Percentiles rank a stretch among this genome's conserved stretches.
Evolutionary conservation across 257 asterid genomes (phyloP).

Genomic region (Ballota nigra): DNA sequence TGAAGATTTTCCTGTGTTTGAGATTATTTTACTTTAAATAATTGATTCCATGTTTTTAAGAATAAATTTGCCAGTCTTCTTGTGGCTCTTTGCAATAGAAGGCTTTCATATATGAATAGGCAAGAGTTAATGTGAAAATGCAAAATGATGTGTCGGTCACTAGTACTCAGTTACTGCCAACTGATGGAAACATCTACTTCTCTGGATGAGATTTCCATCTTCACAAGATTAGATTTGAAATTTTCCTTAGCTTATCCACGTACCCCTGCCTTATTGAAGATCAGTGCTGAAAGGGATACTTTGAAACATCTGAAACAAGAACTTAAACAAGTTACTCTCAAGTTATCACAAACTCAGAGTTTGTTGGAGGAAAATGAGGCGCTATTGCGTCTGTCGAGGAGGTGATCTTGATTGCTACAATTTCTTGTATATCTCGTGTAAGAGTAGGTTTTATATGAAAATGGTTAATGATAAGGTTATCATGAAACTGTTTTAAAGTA

Average conservation of each 20-base stretch:
- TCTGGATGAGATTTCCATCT: conserved; percentile 10
- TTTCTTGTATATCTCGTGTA: conserved; percentile 21
- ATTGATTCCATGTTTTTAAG: not conserved
- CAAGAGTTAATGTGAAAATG: not conserved
- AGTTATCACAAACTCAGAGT: conserved; percentile 67
- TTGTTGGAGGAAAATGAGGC: conserved; percentile 76
- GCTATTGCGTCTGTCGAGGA: conserved; percentile 45
- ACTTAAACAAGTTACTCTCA: conserved; percentile 66
- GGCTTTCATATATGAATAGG: not conserved
- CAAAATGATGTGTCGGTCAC: too few relatives aligned
- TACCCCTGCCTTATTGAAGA: conserved; percentile 91
- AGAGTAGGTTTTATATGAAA: too few relatives aligned
- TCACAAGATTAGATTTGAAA: conserved; percentile 11
- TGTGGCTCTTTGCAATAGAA: too few relatives aligned
- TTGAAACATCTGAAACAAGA: conserved; percentile 76
- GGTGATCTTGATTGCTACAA: conserved; percentile 38
- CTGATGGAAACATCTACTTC: conserved; percentile 14
- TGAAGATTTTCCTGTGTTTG: not conserved
- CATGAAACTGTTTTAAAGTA: too few relatives aligned
- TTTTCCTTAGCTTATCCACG: conserved; percentile 85
- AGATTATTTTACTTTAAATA: not conserved
- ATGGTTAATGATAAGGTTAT: too few relatives aligned
- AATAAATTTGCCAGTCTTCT: conserved; percentile 9
- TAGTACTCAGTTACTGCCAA: not conserved
- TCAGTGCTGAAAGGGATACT: conserved; percentile 73